Base-by-base conservation (phyloP, 164 flowering plant species). In the Piper betle region DNA sequence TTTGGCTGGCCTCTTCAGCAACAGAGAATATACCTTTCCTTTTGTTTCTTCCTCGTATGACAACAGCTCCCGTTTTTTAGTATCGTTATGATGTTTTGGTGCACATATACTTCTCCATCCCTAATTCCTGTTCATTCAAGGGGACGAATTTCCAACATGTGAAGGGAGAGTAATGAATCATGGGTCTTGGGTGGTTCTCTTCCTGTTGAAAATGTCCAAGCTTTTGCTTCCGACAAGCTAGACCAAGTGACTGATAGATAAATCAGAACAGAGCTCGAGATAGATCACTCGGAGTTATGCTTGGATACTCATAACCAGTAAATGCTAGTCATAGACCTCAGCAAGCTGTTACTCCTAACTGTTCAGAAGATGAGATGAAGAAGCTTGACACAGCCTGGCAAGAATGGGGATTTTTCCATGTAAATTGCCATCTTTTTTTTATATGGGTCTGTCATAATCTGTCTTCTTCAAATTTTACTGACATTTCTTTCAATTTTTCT, bases 361-460 rank as follows among this genome's bases (percentile, higher is more conserved):
- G 16, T 9, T 42, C 57, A 13, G 52, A 55, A 4, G 62, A 59
- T 57, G 81, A 80, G 60, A 18, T 73, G 60, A 62, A 25, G 17
- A 74, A 72, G 65, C 69, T 81, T 38, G 74, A 81, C 42, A 15
- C 9, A 13, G 85, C 83, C 6, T 82, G 83, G 41, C 56, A 66
- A 54, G 75, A 79, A 3, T 78, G 83, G 83, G 86, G 86, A 19
- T 79, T 82, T 64, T 78, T 82, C 59, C 83, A 78, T 82, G 82
- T 81, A 6, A 5, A 33, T 53, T 4, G 4, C 43, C 4, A 41
- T 4, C 4, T 4, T 41, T 41, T 4, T 4, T 4, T 4, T 4
- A 4, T 41, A 41, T 9, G 43, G 43, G 4, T 41, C 43, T 9
- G 4, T 41, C 4, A 41, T 41, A 4, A 41, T 41, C 43, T 41